phyloP scores from a whole-genome alignment of 2,329 filamentous ascomycete species.

The Fusarium sp. region DNA sequence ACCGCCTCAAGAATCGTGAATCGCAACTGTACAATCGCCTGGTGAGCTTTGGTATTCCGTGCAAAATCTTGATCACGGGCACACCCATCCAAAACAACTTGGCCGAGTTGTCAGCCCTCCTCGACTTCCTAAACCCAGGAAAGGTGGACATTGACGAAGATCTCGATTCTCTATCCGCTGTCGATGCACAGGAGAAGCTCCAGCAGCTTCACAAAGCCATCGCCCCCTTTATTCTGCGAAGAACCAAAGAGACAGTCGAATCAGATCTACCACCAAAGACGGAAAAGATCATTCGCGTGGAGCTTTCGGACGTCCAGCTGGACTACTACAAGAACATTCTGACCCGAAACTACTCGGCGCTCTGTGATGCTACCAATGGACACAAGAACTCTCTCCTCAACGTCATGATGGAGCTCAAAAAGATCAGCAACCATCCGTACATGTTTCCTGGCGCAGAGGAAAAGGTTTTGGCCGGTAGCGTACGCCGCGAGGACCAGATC shows the following conservation, averaged over 20 bases:
- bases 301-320: slow-evolving; percentile 93
- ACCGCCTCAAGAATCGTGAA: slow-evolving; percentile 95
- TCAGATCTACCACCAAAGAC: slow-evolving; percentile 96
- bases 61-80: slow-evolving; percentile 92
- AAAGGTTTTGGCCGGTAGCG: slow-evolving; percentile 82
- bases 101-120: slow-evolving; percentile 87
- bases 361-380: slow-evolving; percentile 89
- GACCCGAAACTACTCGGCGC: slow-evolving; percentile 92
- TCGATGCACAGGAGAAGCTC: slow-evolving; percentile 87
- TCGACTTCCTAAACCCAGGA: slow-evolving; percentile 98
- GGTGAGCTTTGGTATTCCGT: slow-evolving; percentile 85
- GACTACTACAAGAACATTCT: slow-evolving; percentile 99
- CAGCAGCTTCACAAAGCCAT: slow-evolving; percentile 86
- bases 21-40: slow-evolving; percentile 91
- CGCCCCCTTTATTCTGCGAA: slow-evolving; percentile 91
- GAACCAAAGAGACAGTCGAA: slow-evolving; percentile 97
- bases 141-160: slow-evolving; percentile 91
- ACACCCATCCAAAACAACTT: slow-evolving; percentile 98
- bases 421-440: slow-evolving; percentile 98
- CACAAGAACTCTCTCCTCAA: slow-evolving; percentile 96
- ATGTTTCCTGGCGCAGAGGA: slow-evolving; percentile 97
- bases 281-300: slow-evolving; percentile 98
- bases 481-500: slow-evolving; percentile 87
- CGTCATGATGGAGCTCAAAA: slow-evolving; percentile 99
- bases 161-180: slow-evolving; percentile 80